Percentiles rank a stretch among this genome's conserved stretches.
Conservation (phyloP, 257 asterid species). For the Paulownia fortunei region DNA sequence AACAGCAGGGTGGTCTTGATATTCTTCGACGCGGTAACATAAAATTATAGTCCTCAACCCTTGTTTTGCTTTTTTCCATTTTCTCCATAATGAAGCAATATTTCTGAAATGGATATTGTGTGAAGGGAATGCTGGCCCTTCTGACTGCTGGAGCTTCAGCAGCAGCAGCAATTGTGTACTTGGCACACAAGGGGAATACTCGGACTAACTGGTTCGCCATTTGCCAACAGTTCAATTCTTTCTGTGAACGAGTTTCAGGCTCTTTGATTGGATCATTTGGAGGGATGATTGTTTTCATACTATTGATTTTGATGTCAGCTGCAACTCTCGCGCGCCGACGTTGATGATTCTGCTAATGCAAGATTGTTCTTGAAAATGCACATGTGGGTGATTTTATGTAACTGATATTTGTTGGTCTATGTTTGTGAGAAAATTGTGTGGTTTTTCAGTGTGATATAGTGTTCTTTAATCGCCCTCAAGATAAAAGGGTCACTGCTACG, state of each 20-base stretch:
- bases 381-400: background rate
- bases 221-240: too few species aligned
- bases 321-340: constrained; percentile 48
- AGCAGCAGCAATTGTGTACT: too few species aligned
- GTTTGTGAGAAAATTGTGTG: constrained; percentile 2
- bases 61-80: too few species aligned
- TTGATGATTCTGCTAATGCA: constrained; percentile 8
- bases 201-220: too few species aligned
- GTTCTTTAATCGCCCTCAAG: too few species aligned
- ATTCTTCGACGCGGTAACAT: constrained; percentile 67
- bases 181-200: too few species aligned
- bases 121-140: constrained; percentile 67
- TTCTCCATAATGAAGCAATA: background rate
- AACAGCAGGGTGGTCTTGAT: constrained; percentile 46
- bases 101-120: background rate
- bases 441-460: background rate
- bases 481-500: too few species aligned
- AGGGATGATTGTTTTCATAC: constrained; percentile 46
- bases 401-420: constrained; percentile 17
- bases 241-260: constrained; percentile 70
- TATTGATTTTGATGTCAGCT: constrained; percentile 59
- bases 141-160: too few species aligned
- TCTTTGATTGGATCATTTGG: constrained; percentile 68
- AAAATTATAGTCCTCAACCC: too few species aligned
- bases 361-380: background rate